Conservation (phyloP, 208 protist species). For the Acanthamoeba sp. region DNA sequence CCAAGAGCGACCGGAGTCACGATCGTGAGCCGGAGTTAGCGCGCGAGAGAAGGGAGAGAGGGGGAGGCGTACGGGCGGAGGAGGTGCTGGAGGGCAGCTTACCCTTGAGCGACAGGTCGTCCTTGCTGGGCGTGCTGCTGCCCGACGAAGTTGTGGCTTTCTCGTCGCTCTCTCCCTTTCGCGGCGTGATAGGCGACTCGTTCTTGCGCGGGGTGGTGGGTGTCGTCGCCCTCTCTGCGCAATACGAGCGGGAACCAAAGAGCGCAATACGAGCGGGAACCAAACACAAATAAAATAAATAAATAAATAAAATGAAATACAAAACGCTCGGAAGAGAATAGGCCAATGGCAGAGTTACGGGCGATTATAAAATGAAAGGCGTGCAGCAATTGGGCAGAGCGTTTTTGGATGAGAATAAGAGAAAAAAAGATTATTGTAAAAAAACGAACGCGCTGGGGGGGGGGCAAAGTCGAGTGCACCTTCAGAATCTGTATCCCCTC, state of each 20-base stretch:
- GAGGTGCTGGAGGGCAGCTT: background rate
- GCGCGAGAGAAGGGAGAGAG: background rate
- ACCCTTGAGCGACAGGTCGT: slow-evolving; percentile 1
- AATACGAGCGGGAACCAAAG: too few species aligned
- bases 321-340: too few species aligned
- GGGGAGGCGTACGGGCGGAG: background rate
- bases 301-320: too few species aligned
- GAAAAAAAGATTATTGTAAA: background rate
- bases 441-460: background rate
- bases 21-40: background rate
- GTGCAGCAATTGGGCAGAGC: too few species aligned
- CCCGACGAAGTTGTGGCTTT: background rate
- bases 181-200: background rate
- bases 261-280: background rate
- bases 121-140: background rate
- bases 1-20: background rate
- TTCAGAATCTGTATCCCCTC: background rate
- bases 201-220: background rate
- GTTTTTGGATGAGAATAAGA: too few species aligned
- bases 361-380: too few species aligned
- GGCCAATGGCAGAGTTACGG: too few species aligned
- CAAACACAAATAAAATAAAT: too few species aligned
- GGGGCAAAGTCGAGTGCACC: background rate
- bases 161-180: background rate
- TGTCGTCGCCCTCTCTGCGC: background rate